Evolutionary conservation across 1,284 basidiomycete species (phyloP).

Genomic region (Xerocomus alliaceus): DNA sequence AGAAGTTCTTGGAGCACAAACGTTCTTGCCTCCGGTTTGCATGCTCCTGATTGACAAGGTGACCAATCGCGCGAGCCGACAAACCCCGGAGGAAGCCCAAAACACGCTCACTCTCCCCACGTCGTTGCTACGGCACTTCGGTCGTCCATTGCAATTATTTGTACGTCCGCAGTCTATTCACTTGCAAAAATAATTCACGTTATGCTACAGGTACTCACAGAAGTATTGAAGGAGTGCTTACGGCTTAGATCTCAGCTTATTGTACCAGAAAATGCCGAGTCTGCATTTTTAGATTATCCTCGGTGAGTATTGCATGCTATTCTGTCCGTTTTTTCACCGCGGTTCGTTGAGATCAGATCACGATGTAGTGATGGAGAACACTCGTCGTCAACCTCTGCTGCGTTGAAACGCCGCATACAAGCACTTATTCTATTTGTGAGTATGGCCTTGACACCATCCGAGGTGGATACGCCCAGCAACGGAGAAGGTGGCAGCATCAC

Average conservation of each 20-base stretch:
- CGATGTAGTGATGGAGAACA: slow-evolving; percentile 61
- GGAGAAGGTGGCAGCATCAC: slow-evolving; percentile 41
- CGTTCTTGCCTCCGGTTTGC: slow-evolving; percentile 85
- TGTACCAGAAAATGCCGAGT: slow-evolving; percentile 46
- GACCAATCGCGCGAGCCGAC: slow-evolving; percentile 72
- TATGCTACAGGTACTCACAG: slow-evolving; percentile 61
- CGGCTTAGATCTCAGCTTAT: slow-evolving; percentile 61
- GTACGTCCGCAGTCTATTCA: slow-evolving; percentile 44
- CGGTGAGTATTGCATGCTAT: slow-evolving; percentile 50
- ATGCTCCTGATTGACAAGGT: slow-evolving; percentile 88
- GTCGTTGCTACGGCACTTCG: slow-evolving; percentile 67
- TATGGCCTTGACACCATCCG: slow-evolving; percentile 52
- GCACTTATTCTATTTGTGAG: slow-evolving; percentile 64
- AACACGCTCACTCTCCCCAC: slow-evolving; percentile 71
- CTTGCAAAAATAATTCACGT: slow-evolving; percentile 26
- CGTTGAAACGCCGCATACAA: slow-evolving; percentile 65
- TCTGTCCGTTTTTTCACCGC: not conserved
- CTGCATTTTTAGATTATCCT: slow-evolving; percentile 63
- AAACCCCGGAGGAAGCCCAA: slow-evolving; percentile 66
- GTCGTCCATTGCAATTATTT: slow-evolving; percentile 57
- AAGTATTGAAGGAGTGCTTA: slow-evolving; percentile 71
- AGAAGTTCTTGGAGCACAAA: slow-evolving; percentile 79
- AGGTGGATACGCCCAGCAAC: slow-evolving; percentile 41
- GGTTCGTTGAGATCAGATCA: slow-evolving; percentile 9
- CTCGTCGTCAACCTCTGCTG: slow-evolving; percentile 48